Evolutionary conservation across 2,329 filamentous ascomycete genomes (phyloP).

Genomic region (Chlorencoelia australis): DNA sequence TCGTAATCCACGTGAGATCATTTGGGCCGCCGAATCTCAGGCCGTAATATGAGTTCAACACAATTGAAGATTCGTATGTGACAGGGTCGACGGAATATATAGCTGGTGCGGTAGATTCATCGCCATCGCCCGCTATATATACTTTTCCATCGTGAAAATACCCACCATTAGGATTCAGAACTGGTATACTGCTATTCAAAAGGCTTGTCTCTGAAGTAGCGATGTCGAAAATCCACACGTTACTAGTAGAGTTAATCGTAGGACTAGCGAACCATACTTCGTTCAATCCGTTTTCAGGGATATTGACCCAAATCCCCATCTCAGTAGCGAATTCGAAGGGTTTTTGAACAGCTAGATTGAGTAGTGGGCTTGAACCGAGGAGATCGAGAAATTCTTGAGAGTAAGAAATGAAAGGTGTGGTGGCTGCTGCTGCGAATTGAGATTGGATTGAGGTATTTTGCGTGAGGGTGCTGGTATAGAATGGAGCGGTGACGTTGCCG

Average conservation of each 20-base stretch:
- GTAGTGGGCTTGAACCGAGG: background rate
- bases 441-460: background rate
- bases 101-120: background rate
- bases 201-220: background rate
- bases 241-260: background rate
- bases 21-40: background rate
- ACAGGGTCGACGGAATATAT: background rate
- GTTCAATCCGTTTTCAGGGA: background rate
- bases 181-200: background rate
- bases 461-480: background rate
- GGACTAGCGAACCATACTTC: conserved; percentile 3
- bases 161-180: background rate
- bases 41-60: conserved; percentile 1
- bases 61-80: background rate
- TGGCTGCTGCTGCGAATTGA: background rate
- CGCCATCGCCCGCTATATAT: background rate
- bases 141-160: background rate
- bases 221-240: background rate
- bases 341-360: background rate
- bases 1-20: background rate
- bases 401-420: conserved; percentile 1
- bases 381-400: background rate
- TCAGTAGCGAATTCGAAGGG: background rate
- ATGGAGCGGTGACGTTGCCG: background rate
- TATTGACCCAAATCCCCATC: background rate